phyloP scores from a whole-genome alignment of 176 grass and related monocot genomes.

The Phragmites australis region DNA sequence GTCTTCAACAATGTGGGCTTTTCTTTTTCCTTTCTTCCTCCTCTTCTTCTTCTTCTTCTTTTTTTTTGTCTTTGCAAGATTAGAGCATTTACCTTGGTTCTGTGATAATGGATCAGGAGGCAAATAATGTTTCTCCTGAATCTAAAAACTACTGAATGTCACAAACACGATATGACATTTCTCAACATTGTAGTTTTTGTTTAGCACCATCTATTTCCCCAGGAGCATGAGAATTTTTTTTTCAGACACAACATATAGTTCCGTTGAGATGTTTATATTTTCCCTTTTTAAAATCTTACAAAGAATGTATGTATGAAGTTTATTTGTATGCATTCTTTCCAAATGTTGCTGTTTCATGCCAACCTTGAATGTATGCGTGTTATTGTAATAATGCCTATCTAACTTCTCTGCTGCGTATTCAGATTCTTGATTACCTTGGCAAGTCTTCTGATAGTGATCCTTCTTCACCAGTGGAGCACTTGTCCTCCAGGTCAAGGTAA shows the following conservation, averaged over 20 bases:
- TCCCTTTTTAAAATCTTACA: neutral
- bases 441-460: slow-evolving; percentile 82
- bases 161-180: neutral
- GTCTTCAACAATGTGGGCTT: neutral
- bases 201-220: neutral
- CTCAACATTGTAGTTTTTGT: neutral
- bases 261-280: neutral
- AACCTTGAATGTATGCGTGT: neutral
- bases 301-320: neutral
- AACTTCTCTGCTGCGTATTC: slow-evolving; percentile 16
- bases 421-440: slow-evolving; percentile 99
- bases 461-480: slow-evolving; percentile 80
- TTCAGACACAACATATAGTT: neutral
- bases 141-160: neutral
- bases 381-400: slow-evolving; percentile 27
- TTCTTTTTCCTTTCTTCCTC: too few species aligned
- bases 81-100: neutral
- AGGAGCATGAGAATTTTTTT: neutral
- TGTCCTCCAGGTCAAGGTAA: slow-evolving; percentile 87
- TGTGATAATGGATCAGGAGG: neutral
- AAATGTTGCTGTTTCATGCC: slow-evolving; percentile 4
- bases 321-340: neutral
- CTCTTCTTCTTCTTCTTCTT: too few species aligned
- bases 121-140: neutral
- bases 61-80: neutral